These are phyloP conservation scores for Apiotrichum domesticum DNA, from an alignment of 1,284 basidiomycete genomes.

Conservation along the genomic window DNA sequence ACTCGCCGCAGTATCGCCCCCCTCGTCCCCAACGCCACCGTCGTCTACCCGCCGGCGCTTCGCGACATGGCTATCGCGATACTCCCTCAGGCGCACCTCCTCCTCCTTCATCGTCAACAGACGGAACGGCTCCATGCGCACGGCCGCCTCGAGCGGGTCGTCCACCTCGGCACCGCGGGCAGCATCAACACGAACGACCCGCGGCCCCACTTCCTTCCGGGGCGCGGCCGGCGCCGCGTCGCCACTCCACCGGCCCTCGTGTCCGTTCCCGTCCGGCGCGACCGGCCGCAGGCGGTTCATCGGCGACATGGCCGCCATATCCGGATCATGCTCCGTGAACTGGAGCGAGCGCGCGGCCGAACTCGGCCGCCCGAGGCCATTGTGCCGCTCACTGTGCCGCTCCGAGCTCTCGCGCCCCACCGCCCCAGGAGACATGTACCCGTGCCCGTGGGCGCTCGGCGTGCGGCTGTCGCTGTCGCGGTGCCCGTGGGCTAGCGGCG, in stretches of 20 bases:
- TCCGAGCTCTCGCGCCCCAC: background rate
- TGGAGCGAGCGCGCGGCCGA: background rate
- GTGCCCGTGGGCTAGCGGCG: background rate
- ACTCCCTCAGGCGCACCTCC: slow-evolving; percentile 11
- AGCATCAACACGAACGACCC: no score
- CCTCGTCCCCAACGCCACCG: background rate
- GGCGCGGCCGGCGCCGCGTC: no score
- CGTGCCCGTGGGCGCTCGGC: background rate
- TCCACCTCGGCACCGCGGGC: background rate
- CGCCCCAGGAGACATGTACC: no score
- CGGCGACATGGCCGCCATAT: background rate
- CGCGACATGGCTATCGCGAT: background rate
- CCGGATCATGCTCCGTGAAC: background rate
- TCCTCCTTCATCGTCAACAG: slow-evolving; percentile 17
- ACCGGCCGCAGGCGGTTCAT: background rate
- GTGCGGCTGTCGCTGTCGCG: background rate
- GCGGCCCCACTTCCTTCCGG: no score
- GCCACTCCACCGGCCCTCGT: background rate
- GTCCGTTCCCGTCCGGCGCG: background rate
- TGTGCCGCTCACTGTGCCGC: background rate
- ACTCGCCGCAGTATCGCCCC: no score
- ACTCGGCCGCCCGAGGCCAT: background rate
- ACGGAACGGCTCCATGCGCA: slow-evolving; percentile 10
- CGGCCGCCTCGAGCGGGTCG: slow-evolving; percentile 7
- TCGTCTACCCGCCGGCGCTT: background rate